Base-by-base conservation (phyloP, 345 rosid species). In the Brassica nigra region DNA sequence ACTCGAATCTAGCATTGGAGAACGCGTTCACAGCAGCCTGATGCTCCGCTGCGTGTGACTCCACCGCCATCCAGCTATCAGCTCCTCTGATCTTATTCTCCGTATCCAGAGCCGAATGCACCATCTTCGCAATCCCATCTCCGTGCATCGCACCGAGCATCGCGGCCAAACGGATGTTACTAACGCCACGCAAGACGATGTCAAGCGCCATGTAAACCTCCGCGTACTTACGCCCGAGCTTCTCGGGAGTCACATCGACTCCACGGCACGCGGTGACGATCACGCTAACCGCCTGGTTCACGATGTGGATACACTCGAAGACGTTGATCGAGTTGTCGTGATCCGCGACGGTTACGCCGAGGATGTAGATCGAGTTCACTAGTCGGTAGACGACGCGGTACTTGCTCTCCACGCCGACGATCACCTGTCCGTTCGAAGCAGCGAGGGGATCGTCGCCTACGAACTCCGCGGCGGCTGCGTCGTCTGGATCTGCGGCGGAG, bases 151-250 rank as follows among this genome's bases (percentile, higher is more conserved):
- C 83, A 5, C 89, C 90, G 23, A 95, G 90, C 99, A 95, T 93
- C 3, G 98, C 99, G 0, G 98, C 92, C 6, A 95, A 87, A 36
- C 99, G 88, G 36, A 95, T 93, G 76, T 84, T 86, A 77, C 98
- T 93, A 29, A 90, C 98, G 8, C 99, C 98, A 2, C 97, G 94
- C 16, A 95, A 83, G 18, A 95, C 99, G 18, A 95, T 95, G 61
- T 95, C 98, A 18, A 95, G 85, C 6, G 99, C 99, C 98, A 95
- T 95, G 80, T 95, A 95, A 70, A 90, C 89, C 90, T 95, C 99
- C 1, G 98, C 97, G 68, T 95, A 95, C 71, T 92, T 95, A 30
- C 95, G 82, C 75, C 85, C 86, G 42, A 95, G 90, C 87, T 95
- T 95, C 84, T 93, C 99, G 3, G 98, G 97, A n/a, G 97, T 93